Percentiles rank a stretch among this genome's conserved stretches.
phyloP scores from a whole-genome alignment of 2,329 filamentous ascomycete genomes.

The Aplosporella prunicola region DNA sequence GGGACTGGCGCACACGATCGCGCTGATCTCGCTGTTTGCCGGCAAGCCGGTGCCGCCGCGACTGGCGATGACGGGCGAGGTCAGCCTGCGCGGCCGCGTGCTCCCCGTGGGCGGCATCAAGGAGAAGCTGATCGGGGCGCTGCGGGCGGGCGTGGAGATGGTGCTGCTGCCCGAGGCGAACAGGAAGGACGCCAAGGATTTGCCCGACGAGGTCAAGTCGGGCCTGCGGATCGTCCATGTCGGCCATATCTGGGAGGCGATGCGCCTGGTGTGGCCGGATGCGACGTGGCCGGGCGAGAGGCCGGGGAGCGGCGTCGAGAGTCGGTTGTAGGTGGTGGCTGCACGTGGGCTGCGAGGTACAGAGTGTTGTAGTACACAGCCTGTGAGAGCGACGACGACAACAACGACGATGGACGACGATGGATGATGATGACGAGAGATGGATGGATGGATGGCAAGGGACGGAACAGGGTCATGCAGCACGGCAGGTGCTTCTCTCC shows the following conservation, averaged over 20 bases:
- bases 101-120: conserved; percentile 96
- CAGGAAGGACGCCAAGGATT: conserved; percentile 81
- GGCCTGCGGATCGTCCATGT: conserved; percentile 86
- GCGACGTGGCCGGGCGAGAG: conserved; percentile 71
- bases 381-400: too few relatives aligned
- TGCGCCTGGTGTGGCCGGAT: conserved; percentile 86
- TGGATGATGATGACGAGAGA: too few relatives aligned
- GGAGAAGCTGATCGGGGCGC: conserved; percentile 92
- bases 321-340: conserved; percentile 3
- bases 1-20: conserved; percentile 88
- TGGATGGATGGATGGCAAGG: too few relatives aligned
- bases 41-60: conserved; percentile 79
- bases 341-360: too few relatives aligned
- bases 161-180: conserved; percentile 84
- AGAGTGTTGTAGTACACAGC: too few relatives aligned
- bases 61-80: conserved; percentile 84
- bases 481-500: too few relatives aligned
- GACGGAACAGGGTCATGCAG: too few relatives aligned
- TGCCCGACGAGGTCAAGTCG: conserved; percentile 80
- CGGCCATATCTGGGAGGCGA: conserved; percentile 89
- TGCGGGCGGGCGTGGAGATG: conserved; percentile 88
- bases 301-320: conserved; percentile 50
- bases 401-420: too few relatives aligned
- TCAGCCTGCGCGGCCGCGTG: conserved; percentile 76
- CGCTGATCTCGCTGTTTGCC: conserved; percentile 81